Base-by-base conservation (phyloP, 2,329 filamentous ascomycete species). In the Talaromyces amestolkiae region DNA sequence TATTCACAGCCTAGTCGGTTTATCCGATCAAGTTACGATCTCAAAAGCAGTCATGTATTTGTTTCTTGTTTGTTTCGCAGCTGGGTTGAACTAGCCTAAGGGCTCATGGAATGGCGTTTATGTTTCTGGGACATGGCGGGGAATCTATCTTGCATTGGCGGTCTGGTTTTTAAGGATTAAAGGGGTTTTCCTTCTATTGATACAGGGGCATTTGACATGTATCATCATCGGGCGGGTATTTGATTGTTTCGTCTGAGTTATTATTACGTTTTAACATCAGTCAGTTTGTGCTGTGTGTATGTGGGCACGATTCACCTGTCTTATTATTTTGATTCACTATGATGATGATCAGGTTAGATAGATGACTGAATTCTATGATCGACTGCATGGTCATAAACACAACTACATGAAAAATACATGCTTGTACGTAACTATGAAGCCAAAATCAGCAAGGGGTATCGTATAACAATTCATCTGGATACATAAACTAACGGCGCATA, bases 1-100 rank as follows among this genome's bases (percentile, higher is more conserved):
- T 81, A 1, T 85, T 84, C 62, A 78, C 72, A 8, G 76, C 76
- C 43, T 79, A 67, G 74, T 51, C 49, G 33, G 4, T 10, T 4
- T 51, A 27, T 35, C 11, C 19, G 51, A 22, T n/a, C 22, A 37
- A 24, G 17, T 37, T 35, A 63, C 33, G 51, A 54, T 37, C 13
- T 13, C 19, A 49, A 64, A 58, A 43, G 31, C 58, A 49, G 41
- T 58, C 22, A 51, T 47, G 27, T 11, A 37, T 58, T 65, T 35
- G 4, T 49, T 64, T 58, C 53, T 61, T 61, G 35, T 49, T 56
- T 37, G 39, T 27, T 59, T 58, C 58, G 22, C 27, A 39, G 39
- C 31, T 35, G 49, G 49, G 59, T 43, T 35, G n/a, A 61, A 58
- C 41, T 43, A 60, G 43, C 56, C 56, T 65, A 62, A 41, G 41